phyloP scores from a whole-genome alignment of 495 filamentous ascomycete species.

The Alectoria sarmentosa region DNA sequence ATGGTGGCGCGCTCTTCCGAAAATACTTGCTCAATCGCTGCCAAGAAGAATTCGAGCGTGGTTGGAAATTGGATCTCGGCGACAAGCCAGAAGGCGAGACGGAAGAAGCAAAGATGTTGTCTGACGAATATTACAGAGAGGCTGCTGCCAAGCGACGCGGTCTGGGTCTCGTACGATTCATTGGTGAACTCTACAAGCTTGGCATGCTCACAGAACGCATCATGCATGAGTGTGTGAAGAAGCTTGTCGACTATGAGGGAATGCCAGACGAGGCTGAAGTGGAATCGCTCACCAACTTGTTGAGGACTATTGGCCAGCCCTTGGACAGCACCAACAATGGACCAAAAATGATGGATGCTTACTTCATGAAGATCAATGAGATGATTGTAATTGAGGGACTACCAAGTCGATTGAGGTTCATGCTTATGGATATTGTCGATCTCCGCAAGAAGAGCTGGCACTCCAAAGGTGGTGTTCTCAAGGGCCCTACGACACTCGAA shows the following conservation, averaged over 20 bases:
- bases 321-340: conserved; percentile 78
- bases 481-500: conserved; percentile 92
- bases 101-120: conserved; percentile 73
- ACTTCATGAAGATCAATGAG: conserved; percentile 77
- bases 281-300: conserved; percentile 85
- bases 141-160: conserved; percentile 95
- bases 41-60: conserved; percentile 97
- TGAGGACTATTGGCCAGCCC: conserved; percentile 83
- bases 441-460: conserved; percentile 67
- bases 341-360: conserved; percentile 77
- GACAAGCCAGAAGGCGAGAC: conserved; percentile 69
- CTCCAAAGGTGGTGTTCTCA: conserved; percentile 72
- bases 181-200: conserved; percentile 97
- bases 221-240: conserved; percentile 99
- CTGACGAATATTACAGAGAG: conserved; percentile 93
- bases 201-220: conserved; percentile 98
- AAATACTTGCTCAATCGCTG: conserved; percentile 98
- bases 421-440: conserved; percentile 93
- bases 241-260: conserved; percentile 91
- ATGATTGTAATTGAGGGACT: conserved; percentile 72
- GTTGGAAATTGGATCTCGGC: conserved; percentile 89
- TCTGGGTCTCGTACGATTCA: conserved; percentile 97
- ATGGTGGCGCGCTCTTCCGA: conserved; percentile 88
- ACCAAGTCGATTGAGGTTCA: conserved; percentile 83
- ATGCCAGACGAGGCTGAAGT: conserved; percentile 92